These are phyloP conservation scores for Salix koriyanagi DNA, from an alignment of 345 rosid species.

Conservation along the genomic window DNA sequence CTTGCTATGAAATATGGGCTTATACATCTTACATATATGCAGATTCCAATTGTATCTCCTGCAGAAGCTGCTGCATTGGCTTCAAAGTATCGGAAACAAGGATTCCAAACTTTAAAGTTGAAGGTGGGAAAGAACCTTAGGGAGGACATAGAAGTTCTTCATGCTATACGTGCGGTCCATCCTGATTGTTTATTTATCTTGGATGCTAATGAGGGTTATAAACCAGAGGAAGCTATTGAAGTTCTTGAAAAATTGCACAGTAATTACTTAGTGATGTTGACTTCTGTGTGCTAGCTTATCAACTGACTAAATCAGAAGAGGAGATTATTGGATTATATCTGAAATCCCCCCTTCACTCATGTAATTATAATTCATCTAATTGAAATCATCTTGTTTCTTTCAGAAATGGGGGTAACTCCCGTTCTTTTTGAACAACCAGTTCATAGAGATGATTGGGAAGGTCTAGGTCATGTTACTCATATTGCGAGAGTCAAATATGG, in stretches of 20 bases:
- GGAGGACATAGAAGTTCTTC: constrained; percentile 75
- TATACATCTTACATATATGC: constrained; percentile 16
- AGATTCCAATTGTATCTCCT: constrained; percentile 93
- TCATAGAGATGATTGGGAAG: constrained; percentile 92
- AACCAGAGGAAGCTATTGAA: constrained; percentile 65
- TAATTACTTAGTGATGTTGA: constrained; percentile 16
- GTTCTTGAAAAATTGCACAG: constrained; percentile 75
- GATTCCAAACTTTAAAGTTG: constrained; percentile 82
- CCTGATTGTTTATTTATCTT: constrained; percentile 75
- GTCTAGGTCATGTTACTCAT: constrained; percentile 67
- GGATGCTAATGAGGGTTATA: constrained; percentile 97
- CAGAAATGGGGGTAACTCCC: constrained; percentile 86
- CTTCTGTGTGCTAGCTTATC: background rate
- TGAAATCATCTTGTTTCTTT: constrained; percentile 8
- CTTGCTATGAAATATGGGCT: constrained; percentile 1
- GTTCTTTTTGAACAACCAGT: constrained; percentile 92
- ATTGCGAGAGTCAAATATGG: constrained; percentile 59
- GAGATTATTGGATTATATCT: background rate
- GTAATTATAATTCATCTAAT: background rate
- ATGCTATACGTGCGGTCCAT: constrained; percentile 69
- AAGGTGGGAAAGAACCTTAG: constrained; percentile 83
- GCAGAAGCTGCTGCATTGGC: constrained; percentile 76
- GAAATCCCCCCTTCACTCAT: background rate
- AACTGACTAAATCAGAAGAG: background rate
- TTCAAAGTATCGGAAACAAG: constrained; percentile 56